Conservation (phyloP, 1,284 basidiomycete species). For the Leccinum solheimii region DNA sequence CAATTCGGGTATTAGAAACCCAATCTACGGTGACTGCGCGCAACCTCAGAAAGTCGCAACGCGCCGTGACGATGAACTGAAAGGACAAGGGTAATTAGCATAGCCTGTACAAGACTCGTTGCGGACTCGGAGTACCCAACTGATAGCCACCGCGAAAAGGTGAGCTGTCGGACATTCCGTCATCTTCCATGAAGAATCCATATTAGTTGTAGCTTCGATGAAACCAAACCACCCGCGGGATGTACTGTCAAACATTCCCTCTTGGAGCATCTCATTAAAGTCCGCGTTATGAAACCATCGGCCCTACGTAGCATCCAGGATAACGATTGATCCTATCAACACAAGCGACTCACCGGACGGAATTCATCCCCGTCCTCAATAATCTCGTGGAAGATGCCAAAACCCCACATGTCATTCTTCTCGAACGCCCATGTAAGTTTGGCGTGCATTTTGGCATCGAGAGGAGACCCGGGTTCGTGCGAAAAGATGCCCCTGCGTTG, state of each 20-base stretch:
- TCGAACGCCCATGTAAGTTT: background rate
- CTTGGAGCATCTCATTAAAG: background rate
- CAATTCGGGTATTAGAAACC: background rate
- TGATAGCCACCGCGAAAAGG: background rate
- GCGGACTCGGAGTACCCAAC: background rate
- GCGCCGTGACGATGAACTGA: background rate
- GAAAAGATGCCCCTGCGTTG: background rate
- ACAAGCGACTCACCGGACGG: background rate
- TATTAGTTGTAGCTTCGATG: background rate
- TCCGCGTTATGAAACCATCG: background rate
- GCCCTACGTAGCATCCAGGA: background rate
- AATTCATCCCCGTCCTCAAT: background rate
- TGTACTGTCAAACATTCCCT: background rate
- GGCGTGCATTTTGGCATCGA: background rate
- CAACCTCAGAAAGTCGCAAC: background rate
- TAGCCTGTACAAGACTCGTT: background rate
- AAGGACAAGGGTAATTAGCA: background rate
- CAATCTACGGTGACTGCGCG: background rate
- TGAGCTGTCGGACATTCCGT: background rate
- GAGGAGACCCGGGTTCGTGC: background rate
- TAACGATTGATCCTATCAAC: background rate
- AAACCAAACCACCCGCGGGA: background rate
- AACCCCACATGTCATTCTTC: background rate
- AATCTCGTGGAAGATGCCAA: background rate
- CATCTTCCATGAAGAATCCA: background rate